These are phyloP conservation scores for Eragrostis tef DNA, from an alignment of 202 grass and related monocot genomes.

Conservation along the genomic window DNA sequence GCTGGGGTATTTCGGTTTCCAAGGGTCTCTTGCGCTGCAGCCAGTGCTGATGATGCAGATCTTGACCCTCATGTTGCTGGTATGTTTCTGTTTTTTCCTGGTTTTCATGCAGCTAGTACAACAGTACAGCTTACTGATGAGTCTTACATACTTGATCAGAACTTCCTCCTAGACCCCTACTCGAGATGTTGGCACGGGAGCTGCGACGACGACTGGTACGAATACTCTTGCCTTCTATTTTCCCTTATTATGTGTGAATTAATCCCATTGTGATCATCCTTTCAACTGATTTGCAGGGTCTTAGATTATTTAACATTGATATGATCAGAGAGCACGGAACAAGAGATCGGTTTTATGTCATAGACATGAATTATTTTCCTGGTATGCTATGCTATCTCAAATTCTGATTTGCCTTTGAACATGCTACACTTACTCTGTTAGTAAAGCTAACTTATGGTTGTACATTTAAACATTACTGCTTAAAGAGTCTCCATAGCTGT, in stretches of 20 bases:
- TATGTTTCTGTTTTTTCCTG: slow-evolving; percentile 38
- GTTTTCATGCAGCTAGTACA: not conserved
- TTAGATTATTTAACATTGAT: slow-evolving; percentile 96
- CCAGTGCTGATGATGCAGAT: slow-evolving; percentile 82
- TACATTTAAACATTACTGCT: not conserved
- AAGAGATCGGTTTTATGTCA: slow-evolving; percentile 91
- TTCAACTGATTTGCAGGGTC: slow-evolving; percentile 62
- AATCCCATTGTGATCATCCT: slow-evolving; percentile 27
- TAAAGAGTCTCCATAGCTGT: slow-evolving; percentile 1
- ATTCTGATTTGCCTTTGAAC: slow-evolving; percentile 16
- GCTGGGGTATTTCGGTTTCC: slow-evolving; percentile 74
- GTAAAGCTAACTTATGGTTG: slow-evolving; percentile 14
- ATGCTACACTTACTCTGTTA: slow-evolving; percentile 8
- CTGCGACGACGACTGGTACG: slow-evolving; percentile 66
- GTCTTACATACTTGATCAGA: slow-evolving; percentile 49
- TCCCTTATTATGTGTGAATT: slow-evolving; percentile 9
- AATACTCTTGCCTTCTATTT: slow-evolving; percentile 18
- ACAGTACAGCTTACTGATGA: slow-evolving; percentile 18
- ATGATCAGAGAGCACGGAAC: slow-evolving; percentile 91
- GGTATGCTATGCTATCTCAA: slow-evolving; percentile 50
- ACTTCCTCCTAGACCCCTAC: slow-evolving; percentile 83
- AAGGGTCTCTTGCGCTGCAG: slow-evolving; percentile 79
- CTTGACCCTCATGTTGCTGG: slow-evolving; percentile 80
- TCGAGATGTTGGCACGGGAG: slow-evolving; percentile 71
- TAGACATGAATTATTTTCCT: slow-evolving; percentile 99